Evolutionary conservation across 495 filamentous ascomycete species (phyloP).

Genomic region (Opeltia flavorubescens): DNA sequence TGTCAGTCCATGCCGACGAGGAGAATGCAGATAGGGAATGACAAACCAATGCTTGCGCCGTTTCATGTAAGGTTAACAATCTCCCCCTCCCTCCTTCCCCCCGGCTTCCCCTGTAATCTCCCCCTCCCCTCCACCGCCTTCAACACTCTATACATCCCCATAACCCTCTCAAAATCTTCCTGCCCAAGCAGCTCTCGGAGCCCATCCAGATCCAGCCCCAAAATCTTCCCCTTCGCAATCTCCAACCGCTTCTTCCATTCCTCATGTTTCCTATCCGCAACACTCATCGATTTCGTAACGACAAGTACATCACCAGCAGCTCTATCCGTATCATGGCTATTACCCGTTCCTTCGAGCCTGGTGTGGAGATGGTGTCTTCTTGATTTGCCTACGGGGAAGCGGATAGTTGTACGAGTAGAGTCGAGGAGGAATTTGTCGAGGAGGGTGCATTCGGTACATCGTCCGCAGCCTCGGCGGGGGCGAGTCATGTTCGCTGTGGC

Average conservation of each 20-base stretch:
- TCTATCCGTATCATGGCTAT: neutral
- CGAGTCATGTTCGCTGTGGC: neutral
- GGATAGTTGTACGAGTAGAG: neutral
- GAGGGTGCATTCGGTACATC: neutral
- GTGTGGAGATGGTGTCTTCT: neutral
- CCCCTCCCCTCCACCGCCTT: too few relatives aligned
- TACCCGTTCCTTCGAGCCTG: neutral
- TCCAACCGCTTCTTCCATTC: neutral
- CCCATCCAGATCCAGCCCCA: too few relatives aligned
- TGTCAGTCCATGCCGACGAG: too few relatives aligned
- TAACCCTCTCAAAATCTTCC: too few relatives aligned
- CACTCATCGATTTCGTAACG: neutral
- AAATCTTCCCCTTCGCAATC: too few relatives aligned
- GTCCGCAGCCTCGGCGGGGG: neutral
- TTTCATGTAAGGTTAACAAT: too few relatives aligned
- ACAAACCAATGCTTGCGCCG: too few relatives aligned
- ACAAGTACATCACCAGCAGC: neutral
- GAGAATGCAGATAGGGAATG: too few relatives aligned
- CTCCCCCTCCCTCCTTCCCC: too few relatives aligned
- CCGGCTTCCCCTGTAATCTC: too few relatives aligned
- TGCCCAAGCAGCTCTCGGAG: too few relatives aligned
- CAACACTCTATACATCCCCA: too few relatives aligned
- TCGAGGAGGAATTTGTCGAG: neutral
- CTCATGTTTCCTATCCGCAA: neutral
- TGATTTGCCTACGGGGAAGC: neutral